Conservation (phyloP, 1,284 basidiomycete genomes). For the Rhizoctonia solani region DNA sequence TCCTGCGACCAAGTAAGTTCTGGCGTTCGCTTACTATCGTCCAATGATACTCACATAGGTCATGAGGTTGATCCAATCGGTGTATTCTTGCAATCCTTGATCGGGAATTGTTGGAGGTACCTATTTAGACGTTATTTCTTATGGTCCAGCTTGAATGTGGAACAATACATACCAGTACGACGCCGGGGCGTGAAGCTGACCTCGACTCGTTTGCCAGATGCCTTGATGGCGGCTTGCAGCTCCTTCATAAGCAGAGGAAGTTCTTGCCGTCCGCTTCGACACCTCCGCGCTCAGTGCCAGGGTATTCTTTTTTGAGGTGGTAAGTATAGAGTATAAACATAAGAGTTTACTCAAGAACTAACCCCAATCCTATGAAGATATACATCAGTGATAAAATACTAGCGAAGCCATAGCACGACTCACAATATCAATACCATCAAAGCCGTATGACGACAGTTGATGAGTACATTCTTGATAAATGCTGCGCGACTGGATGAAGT, state of each 20-base stretch:
- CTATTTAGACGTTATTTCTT: background rate
- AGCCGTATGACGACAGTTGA: constrained; percentile 15
- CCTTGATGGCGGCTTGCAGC: constrained; percentile 15
- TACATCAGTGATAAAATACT: background rate
- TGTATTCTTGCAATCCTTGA: constrained; percentile 17
- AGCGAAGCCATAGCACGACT: background rate
- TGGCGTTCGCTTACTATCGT: background rate
- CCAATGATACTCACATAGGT: background rate
- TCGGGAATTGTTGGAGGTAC: constrained; percentile 30
- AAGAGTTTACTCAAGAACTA: background rate
- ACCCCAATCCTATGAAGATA: constrained; percentile 5
- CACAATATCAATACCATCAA: constrained; percentile 32
- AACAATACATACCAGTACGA: constrained; percentile 9
- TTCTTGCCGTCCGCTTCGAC: constrained; percentile 19
- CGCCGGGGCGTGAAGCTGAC: constrained; percentile 24
- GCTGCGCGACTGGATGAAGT: constrained; percentile 9
- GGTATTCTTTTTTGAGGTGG: constrained; percentile 1
- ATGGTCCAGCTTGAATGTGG: background rate
- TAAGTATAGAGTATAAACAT: background rate
- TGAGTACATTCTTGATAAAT: constrained; percentile 19
- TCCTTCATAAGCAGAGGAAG: constrained; percentile 27
- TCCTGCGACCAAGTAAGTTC: background rate
- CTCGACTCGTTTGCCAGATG: background rate
- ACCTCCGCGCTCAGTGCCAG: constrained; percentile 24
- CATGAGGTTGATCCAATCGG: constrained; percentile 32